Evolutionary conservation across 176 grass and related monocot species (phyloP).

Genomic region (Avena atlantica): DNA sequence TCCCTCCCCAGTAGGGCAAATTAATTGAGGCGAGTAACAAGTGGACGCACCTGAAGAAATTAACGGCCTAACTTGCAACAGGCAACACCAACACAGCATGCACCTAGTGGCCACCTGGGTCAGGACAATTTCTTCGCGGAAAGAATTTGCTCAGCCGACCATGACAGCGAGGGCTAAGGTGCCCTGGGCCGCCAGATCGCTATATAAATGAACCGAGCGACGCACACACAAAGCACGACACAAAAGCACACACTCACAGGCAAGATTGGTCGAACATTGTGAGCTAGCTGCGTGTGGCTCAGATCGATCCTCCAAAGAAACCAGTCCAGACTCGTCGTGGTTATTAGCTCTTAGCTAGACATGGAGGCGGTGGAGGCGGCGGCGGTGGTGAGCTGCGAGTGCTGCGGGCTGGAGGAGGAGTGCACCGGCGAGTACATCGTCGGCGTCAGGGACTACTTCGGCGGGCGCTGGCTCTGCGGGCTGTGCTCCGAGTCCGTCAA

Average conservation of each 20-base stretch:
- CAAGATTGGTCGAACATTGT: not conserved
- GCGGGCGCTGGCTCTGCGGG: conserved; percentile 79
- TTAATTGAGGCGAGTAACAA: not conserved
- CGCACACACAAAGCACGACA: not conserved
- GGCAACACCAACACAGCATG: not conserved
- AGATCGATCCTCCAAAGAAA: too few species aligned
- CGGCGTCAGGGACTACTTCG: conserved; percentile 59
- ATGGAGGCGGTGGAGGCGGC: conserved; percentile 62
- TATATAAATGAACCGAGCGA: not conserved
- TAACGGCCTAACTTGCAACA: not conserved
- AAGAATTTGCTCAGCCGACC: conserved; percentile 18
- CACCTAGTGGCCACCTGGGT: not conserved
- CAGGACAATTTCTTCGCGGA: conserved; percentile 14
- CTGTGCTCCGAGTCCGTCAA: conserved; percentile 81
- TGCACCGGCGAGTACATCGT: conserved; percentile 74
- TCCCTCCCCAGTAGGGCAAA: not conserved
- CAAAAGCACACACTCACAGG: not conserved
- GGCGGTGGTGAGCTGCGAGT: conserved; percentile 71
- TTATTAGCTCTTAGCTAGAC: too few species aligned
- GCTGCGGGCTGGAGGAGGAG: conserved; percentile 85
- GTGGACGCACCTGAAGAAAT: not conserved
- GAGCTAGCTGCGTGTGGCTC: too few species aligned
- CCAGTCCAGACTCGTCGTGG: too few species aligned
- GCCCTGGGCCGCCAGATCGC: not conserved
- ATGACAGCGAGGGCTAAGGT: conserved; percentile 7